A percentile compares a stretch with the other conserved stretches of the same genome.
Conservation (phyloP, 192 early-diverging fungal genomes). For the Oehlia diaphana region DNA sequence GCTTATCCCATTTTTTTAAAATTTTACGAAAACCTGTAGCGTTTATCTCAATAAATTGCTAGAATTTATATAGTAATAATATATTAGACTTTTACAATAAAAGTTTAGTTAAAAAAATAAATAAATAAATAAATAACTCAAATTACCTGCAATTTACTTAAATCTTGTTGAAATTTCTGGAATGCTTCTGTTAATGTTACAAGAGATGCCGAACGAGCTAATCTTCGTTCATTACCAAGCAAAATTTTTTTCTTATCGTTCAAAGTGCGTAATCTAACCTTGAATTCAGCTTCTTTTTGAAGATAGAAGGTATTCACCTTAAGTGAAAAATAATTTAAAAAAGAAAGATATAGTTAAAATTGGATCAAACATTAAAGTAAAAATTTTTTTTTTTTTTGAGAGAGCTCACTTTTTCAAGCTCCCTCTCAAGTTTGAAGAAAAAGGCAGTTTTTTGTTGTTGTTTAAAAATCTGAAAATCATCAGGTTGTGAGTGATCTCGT, state of each 20-base stretch:
- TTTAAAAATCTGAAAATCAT: constrained; percentile 55
- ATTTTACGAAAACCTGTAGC: constrained; percentile 97
- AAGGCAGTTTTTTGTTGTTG: constrained; percentile 92
- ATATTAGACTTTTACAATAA: neutral
- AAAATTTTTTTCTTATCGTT: constrained; percentile 76
- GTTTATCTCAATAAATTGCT: constrained; percentile 98
- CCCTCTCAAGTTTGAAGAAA: constrained; percentile 97
- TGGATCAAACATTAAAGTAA: neutral
- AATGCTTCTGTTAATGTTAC: constrained; percentile 87
- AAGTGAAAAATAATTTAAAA: constrained; percentile 3
- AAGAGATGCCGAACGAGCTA: constrained; percentile 57
- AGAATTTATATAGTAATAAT: neutral
- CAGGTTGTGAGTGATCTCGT: constrained; percentile 42
- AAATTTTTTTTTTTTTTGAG: neutral
- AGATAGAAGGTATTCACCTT: constrained; percentile 97
- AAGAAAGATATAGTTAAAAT: neutral
- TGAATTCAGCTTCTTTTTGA: constrained; percentile 94
- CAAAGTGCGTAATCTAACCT: constrained; percentile 82
- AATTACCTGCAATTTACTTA: constrained; percentile 90
- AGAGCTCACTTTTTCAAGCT: constrained; percentile 84
- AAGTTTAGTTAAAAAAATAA: too few species aligned
- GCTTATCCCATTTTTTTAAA: constrained; percentile 99
- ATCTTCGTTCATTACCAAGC: constrained; percentile 49
- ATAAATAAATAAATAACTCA: neutral
- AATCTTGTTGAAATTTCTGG: constrained; percentile 85